A percentile compares a stretch with the other conserved stretches of the same genome.
Conservation (phyloP, 768 basidiomycete species). For the Pleurotus tuoliensis region DNA sequence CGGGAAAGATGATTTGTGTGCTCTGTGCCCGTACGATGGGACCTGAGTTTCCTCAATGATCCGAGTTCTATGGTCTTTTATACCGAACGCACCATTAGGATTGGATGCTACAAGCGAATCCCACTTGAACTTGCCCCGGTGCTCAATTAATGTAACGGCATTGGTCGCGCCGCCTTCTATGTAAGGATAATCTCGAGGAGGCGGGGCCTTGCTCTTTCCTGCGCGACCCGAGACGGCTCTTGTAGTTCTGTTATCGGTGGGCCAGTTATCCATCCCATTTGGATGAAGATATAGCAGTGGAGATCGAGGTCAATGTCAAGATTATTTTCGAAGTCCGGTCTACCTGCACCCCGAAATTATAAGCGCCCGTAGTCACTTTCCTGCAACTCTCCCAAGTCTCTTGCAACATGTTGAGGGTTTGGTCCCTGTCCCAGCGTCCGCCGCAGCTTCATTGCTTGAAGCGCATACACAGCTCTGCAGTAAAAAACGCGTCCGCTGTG, state of each 20-base stretch:
- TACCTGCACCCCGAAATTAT: neutral
- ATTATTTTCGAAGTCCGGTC: neutral
- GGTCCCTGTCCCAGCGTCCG: constrained; percentile 1
- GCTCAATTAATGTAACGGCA: constrained; percentile 49
- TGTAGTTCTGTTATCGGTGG: constrained; percentile 40
- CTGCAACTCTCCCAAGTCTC: neutral
- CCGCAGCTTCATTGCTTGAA: neutral
- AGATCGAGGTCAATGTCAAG: neutral
- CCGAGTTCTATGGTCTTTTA: no score
- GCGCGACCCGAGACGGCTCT: constrained; percentile 12
- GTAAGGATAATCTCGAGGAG: constrained; percentile 42
- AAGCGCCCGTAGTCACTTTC: neutral
- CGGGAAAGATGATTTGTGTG: constrained; percentile 50
- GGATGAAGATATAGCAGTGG: constrained; percentile 11
- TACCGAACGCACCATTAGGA: no score
- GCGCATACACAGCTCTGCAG: constrained; percentile 40
- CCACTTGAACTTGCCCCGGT: constrained; percentile 49
- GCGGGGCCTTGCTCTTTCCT: constrained; percentile 24
- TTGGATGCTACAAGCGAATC: constrained; percentile 24
- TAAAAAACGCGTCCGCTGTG: constrained; percentile 25
- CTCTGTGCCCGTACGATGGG: constrained; percentile 19
- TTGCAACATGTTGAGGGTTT: neutral
- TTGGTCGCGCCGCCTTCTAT: constrained; percentile 54
- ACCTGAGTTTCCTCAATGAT: neutral
- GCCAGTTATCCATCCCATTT: constrained; percentile 82